phyloP scores from a whole-genome alignment of 1,139 yeast genomes.

The Candida gigantensis region DNA sequence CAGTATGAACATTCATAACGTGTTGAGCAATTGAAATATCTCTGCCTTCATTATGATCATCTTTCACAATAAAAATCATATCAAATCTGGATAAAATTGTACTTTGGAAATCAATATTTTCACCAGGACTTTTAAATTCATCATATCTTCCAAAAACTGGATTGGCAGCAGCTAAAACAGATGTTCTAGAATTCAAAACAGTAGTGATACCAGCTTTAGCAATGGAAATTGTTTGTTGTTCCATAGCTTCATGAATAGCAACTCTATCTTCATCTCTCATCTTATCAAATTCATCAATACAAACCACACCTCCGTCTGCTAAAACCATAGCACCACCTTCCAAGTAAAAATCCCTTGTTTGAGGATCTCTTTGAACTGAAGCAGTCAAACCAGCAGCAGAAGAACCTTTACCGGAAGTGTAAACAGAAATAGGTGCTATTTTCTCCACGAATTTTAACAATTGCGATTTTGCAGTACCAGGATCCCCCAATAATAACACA shows the following conservation, averaged over 20 bases:
- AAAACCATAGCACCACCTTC: conserved; percentile 99
- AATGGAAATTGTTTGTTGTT: conserved; percentile 98
- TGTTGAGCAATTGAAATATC: conserved; percentile 92
- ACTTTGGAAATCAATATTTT: conserved; percentile 95
- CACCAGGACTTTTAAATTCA: conserved; percentile 95
- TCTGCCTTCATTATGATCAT: conserved; percentile 83
- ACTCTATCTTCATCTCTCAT: conserved; percentile 99
- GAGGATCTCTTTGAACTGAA: conserved; percentile 88
- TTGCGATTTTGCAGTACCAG: conserved; percentile 98
- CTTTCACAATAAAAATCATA: conserved; percentile 97
- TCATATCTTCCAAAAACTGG: conserved; percentile 97
- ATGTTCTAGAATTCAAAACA: conserved; percentile 89
- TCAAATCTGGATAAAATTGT: conserved; percentile 96
- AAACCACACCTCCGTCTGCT: conserved; percentile 98
- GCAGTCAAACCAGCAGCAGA: conserved; percentile 99
- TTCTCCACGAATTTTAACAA: conserved; percentile 91
- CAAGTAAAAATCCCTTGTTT: conserved; percentile 85
- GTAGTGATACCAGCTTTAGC: conserved; percentile 99
- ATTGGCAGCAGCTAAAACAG: conserved; percentile 97
- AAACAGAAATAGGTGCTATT: conserved; percentile 90
- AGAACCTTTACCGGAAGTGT: conserved; percentile 98
- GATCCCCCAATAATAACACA: conserved; percentile 91
- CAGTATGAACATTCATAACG: conserved; percentile 93
- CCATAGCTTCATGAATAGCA: conserved; percentile 99
- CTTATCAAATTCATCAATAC: conserved; percentile 98